These are phyloP conservation scores for Cladosporium phlei DNA, from an alignment of 2,329 filamentous ascomycete species.

Conservation along the genomic window DNA sequence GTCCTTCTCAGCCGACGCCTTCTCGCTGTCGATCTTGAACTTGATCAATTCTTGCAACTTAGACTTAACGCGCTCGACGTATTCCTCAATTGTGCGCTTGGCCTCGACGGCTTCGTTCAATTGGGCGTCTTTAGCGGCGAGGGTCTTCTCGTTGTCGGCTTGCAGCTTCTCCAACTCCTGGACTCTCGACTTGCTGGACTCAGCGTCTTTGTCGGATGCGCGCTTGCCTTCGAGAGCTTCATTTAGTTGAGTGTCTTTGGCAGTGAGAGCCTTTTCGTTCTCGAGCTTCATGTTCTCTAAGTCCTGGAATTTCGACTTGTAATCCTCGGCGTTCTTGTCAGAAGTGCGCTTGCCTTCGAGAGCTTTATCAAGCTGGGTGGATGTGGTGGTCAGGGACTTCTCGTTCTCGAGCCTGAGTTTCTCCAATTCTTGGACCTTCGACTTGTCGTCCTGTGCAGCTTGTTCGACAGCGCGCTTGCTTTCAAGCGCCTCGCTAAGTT, in stretches of 20 bases:
- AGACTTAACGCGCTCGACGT: background rate
- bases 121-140: background rate
- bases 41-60: constrained; percentile 3
- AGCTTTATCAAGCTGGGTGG: background rate
- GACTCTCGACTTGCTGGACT: background rate
- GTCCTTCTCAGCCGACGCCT: constrained; percentile 13
- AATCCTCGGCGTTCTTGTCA: background rate
- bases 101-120: background rate
- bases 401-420: constrained; percentile 8
- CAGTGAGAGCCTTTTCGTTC: constrained; percentile 8
- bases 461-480: background rate
- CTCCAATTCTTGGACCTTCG: constrained; percentile 9
- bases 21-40: constrained; percentile 18
- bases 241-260: background rate
- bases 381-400: constrained; percentile 1
- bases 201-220: background rate
- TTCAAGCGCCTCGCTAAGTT: background rate
- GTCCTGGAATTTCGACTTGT: background rate
- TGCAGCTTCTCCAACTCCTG: constrained; percentile 10
- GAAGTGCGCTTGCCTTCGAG: background rate
- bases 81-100: background rate
- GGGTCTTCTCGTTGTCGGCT: constrained; percentile 3
- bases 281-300: constrained; percentile 10
- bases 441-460: background rate
- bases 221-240: background rate